These are phyloP conservation scores for Cladosporium austrohemisphaericum DNA, from an alignment of 2,329 filamentous ascomycete genomes.

Conservation along the genomic window DNA sequence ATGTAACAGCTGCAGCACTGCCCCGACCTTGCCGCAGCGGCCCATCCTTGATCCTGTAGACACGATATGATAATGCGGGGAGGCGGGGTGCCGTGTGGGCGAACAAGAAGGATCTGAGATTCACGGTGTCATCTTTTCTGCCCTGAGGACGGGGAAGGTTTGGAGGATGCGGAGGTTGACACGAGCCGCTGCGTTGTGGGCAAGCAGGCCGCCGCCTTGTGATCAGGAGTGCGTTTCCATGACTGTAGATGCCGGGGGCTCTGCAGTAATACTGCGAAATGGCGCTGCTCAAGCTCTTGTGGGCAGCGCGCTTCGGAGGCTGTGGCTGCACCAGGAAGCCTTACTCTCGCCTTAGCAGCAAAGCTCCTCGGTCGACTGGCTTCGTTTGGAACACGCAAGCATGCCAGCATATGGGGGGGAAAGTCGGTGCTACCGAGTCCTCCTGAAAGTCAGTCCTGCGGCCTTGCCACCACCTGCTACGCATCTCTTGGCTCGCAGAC, in stretches of 20 bases:
- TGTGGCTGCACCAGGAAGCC: conserved; percentile 8
- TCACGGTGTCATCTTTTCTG: conserved; percentile 9
- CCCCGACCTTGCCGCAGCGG: neutral
- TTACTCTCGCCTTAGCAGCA: conserved; percentile 8
- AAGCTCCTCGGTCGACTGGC: conserved; percentile 12
- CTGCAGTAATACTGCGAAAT: too few species aligned
- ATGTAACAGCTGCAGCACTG: too few species aligned
- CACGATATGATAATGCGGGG: conserved; percentile 8
- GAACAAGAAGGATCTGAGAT: neutral
- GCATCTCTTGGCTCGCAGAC: too few species aligned
- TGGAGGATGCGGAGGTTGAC: neutral
- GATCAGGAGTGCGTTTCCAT: neutral
- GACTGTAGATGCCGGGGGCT: neutral
- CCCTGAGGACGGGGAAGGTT: neutral
- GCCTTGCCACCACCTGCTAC: too few species aligned
- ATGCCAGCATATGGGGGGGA: neutral
- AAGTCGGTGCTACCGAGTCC: neutral
- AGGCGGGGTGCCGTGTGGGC: conserved; percentile 2
- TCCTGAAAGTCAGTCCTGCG: neutral
- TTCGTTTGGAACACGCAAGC: neutral
- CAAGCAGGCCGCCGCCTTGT: neutral
- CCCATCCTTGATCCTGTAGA: neutral
- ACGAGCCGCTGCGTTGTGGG: too few species aligned
- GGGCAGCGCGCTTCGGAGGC: neutral
- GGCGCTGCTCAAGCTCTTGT: neutral